Evolutionary conservation across 23 red algal genomes (phyloP), one percentile per base, ranked within the genome.

Genomic region (Pyropia haitanensis): DNA sequence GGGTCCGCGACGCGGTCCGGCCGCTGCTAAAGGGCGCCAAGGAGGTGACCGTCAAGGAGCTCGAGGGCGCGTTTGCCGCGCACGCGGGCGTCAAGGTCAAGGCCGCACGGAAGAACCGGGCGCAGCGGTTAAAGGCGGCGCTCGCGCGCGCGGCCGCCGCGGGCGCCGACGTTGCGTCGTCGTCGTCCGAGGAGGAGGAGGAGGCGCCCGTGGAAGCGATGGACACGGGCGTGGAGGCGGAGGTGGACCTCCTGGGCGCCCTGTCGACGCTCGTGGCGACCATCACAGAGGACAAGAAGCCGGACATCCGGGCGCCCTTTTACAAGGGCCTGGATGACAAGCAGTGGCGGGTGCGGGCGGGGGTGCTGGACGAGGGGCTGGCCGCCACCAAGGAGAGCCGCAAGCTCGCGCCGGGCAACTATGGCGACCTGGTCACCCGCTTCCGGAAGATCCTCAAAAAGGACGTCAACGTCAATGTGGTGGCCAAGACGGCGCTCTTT

Each of bases 391-490:
- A 68, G 60, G 76, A 72, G 13, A 76, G 75, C 51, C 71, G 69
- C 5, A 71, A 83, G 58, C 58, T 91, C 18, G 64, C 69, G 9
- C 66, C 64, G 1, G 87, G 61, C 13, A 56, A 67, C n/a, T 82
- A 78, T 50, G 58, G 80, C 31, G 73, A 78, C 28, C 49, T 95
- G 0, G 77, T 82, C 46, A 25, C 78, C 23, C 79, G 82, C 31
- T 57, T 95, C 22, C 72, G 75, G 27, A 73, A 74, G 51, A 87
- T 95, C 71, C 27, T 95, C 32, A 58, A 66, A 6, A 95, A 87
- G 60, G 90, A 95, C 39, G 73, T 79, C 14, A 95, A 95, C 31
- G 80, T 95, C 56, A 88, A 85, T 27, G 90, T 95, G 61, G 79
- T 83, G 18, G 81, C 81, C 5, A 21, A 74, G 10, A 81, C 76